Evolutionary conservation across 371 early-diverging fungal species (phyloP), one percentile per base, ranked within the genome.

Genomic region (Circinella umbellata): DNA sequence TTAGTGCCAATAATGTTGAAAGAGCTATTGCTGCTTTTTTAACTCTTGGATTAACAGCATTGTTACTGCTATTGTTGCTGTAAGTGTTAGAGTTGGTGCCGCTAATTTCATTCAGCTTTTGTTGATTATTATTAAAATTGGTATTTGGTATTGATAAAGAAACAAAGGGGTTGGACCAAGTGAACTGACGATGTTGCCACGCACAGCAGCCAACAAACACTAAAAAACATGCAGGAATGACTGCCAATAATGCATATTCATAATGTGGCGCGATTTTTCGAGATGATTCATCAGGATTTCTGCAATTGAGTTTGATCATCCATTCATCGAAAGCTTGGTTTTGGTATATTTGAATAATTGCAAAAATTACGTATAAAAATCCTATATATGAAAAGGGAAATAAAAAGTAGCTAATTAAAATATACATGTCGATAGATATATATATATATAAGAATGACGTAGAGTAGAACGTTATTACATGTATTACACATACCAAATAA

Each of bases 11-110:
- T 34, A 78, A 61, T 15, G 66, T 60, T 0, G 68, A 17, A 63
- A 69, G 68, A n/a, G 70, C 55, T 9, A 75, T 59, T 18, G 68
- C 4, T 1, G 68, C 42, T n/a, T 67, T 67, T 59, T 57, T 57
- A 27, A 57, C 6, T 57, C 57, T 20, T 34, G 53, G 53, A 18
- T 53, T 53, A 6, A 42, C 27, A 27, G 27, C 2, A 27, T 27
- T 27, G 27, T 27, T 27, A 27, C 27, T 27, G 27, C 2, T 27
- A 27, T 27, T 2, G 27, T 27, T 27, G 27, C 27, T 27, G 2
- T 2, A 27, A 27, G 27, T 0, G 27, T 27, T 27, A 27, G 27
- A 27, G 27, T 27, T 27, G 27, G 27, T 27, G 27, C 27, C 27
- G 2, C 2, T 27, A 27, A 27, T 27, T 27, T 27, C 27, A 27